Base-by-base conservation (phyloP, 2,329 filamentous ascomycete species). In the Plenodomus lindquistii region DNA sequence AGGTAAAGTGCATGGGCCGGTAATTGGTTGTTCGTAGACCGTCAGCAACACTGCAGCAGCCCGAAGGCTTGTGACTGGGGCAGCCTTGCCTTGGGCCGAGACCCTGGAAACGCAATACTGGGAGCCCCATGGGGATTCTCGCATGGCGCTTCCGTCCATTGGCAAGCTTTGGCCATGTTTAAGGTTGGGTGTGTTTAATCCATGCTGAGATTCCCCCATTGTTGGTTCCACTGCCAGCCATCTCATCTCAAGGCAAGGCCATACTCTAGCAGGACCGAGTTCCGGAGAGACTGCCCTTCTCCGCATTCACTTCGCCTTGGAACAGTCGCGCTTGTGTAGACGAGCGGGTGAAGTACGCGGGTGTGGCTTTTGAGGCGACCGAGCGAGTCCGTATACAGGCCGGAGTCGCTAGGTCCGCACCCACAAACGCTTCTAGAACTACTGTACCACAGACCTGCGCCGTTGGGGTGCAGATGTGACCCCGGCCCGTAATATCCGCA, bases 401-500 rank as follows among this genome's bases (percentile, higher is more conserved):
- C 54, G 52, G 44, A 55, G 19, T 34, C 35, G 22, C 20, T 21
- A 13, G 18, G 37, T 48, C 52, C 49, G 46, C n/a, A 36, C 13
- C 24, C 15, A 37, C 20, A 37, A 48, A 42, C 42, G 44, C 48
- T 56, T 58, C 44, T 35, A 54, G 56, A 54, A 52, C 46, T 38
- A 52, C 46, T 38, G 39, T 38, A 45, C 22, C 39, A 27, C 48
- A 22, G 38, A 49, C 40, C 45, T 43, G 42, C 40, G 42, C 40
- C 37, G 38, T 43, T 43, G 40, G 31, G 34, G 46, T 42, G 46
- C 42, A 46, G 44, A 50, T 24, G 42, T 43, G 46, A 54, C 44
- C 48, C 54, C 52, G 58, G 52, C 39, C 27, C 27, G 27, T 13
- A 31, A 52, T 50, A 54, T 46, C 53, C 47, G 57, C 39, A 43